A percentile compares a stretch with the other conserved stretches of the same genome.
These are phyloP conservation scores for maize (Zea mays) DNA, from an alignment of 176 grass and related monocot genomes.

Conservation along the genomic window DNA sequence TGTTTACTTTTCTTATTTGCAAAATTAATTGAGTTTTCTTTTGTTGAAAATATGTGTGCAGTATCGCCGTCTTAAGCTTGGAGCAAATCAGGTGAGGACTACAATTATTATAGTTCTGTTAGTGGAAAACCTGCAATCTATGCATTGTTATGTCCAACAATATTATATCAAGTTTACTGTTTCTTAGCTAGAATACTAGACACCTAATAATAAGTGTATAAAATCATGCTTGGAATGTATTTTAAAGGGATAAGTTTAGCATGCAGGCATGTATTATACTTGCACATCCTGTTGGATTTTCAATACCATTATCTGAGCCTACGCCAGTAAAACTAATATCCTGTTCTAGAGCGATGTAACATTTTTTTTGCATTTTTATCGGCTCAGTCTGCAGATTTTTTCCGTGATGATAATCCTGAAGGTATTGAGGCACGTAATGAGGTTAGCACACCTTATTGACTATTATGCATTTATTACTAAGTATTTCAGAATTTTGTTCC, in stretches of 20 bases:
- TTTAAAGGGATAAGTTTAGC: conserved; percentile 1
- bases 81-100: conserved; percentile 81
- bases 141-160: conserved; percentile 13
- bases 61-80: conserved; percentile 97
- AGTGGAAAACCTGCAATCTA: conserved; percentile 9
- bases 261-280: background rate
- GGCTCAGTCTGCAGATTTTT: conserved; percentile 87
- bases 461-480: conserved; percentile 10
- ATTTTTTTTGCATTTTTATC: conserved; percentile 36
- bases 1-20: conserved; percentile 31
- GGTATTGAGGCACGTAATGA: conserved; percentile 96
- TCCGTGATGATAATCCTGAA: conserved; percentile 89
- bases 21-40: conserved; percentile 33
- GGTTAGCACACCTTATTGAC: conserved; percentile 49
- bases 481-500: conserved; percentile 11
- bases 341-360: conserved; percentile 28
- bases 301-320: conserved; percentile 22
- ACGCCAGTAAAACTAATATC: conserved; percentile 8
- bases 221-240: background rate
- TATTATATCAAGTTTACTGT: conserved; percentile 14
- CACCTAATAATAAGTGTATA: conserved; percentile 4
- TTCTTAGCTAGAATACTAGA: conserved; percentile 8
- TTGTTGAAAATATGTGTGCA: conserved; percentile 51
- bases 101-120: conserved; percentile 20
- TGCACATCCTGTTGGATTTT: background rate